phyloP scores from a whole-genome alignment of 495 filamentous ascomycete genomes.

The Tricharina praecox region DNA sequence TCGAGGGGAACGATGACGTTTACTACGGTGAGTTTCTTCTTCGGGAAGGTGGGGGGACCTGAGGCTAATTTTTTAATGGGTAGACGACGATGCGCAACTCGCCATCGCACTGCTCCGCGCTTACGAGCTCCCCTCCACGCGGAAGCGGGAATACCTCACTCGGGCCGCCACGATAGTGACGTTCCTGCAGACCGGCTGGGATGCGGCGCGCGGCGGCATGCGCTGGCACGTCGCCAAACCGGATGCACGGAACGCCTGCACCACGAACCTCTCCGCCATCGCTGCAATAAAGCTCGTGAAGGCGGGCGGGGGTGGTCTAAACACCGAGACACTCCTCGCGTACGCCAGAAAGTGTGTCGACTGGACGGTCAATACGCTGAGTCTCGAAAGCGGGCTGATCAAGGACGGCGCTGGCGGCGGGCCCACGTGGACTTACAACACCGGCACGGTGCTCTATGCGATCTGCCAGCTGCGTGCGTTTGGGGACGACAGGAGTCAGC shows the following conservation, averaged over 20 bases:
- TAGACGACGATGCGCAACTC: conserved; percentile 24
- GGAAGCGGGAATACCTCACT: conserved; percentile 12
- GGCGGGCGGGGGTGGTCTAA: background rate
- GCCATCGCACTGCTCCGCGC: conserved; percentile 19
- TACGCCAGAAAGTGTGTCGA: background rate
- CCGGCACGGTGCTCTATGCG: conserved; percentile 15
- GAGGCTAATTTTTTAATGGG: too few relatives aligned
- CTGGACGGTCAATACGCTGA: conserved; percentile 15
- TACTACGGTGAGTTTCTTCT: conserved; percentile 16
- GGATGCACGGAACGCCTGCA: conserved; percentile 16
- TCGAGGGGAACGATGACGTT: conserved; percentile 14
- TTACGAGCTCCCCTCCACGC: conserved; percentile 9
- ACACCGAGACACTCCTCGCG: background rate
- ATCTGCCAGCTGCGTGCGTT: conserved; percentile 16
- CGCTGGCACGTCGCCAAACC: conserved; percentile 17
- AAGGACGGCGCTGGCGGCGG: conserved; percentile 18
- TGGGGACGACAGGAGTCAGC: background rate
- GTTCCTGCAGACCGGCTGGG: conserved; percentile 20
- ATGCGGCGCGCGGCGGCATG: conserved; percentile 15
- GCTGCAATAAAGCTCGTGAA: conserved; percentile 13
- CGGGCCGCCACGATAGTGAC: conserved; percentile 10
- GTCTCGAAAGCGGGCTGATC: conserved; percentile 18
- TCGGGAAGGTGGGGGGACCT: background rate
- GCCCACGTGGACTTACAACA: conserved; percentile 23
- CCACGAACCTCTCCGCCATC: conserved; percentile 20